Conservation (phyloP, 805 yeast species). For the Candida berthetii region DNA sequence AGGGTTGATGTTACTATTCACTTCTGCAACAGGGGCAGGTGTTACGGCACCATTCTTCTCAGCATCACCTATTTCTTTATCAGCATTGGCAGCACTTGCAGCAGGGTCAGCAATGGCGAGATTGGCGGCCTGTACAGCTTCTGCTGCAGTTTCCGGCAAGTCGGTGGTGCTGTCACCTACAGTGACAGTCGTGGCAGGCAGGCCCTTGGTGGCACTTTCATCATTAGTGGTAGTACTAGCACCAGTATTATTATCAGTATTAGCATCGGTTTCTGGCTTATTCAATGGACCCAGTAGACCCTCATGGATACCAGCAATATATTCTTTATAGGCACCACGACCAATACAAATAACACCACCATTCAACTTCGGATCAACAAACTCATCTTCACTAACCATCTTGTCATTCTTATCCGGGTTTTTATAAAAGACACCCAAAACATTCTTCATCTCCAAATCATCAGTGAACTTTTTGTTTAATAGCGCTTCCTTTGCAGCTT, state of each 20-base stretch:
- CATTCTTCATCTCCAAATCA: slow-evolving; percentile 33
- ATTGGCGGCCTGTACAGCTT: slow-evolving; percentile 1
- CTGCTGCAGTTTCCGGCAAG: not conserved
- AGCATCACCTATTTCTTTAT: not conserved
- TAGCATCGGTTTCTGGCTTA: slow-evolving; percentile 26
- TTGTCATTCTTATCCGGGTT: slow-evolving; percentile 18
- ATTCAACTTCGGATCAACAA: slow-evolving; percentile 34
- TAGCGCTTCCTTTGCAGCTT: slow-evolving; percentile 12
- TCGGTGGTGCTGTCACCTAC: slow-evolving; percentile 6
- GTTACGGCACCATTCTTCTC: no score
- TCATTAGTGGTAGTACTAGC: not conserved
- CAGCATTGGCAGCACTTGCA: no score
- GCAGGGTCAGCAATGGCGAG: no score
- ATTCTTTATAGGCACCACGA: slow-evolving; percentile 94
- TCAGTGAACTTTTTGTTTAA: slow-evolving; percentile 19
- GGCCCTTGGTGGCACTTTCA: no score
- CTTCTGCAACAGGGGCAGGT: no score
- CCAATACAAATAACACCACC: slow-evolving; percentile 94
- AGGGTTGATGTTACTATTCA: no score
- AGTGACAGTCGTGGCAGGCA: no score
- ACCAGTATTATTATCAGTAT: no score
- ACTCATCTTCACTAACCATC: slow-evolving; percentile 39
- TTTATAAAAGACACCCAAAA: slow-evolving; percentile 54
- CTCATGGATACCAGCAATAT: slow-evolving; percentile 84
- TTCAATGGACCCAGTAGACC: slow-evolving; percentile 90